phyloP scores from a whole-genome alignment of 495 filamentous ascomycete genomes.

The Aspergillus diversus region DNA sequence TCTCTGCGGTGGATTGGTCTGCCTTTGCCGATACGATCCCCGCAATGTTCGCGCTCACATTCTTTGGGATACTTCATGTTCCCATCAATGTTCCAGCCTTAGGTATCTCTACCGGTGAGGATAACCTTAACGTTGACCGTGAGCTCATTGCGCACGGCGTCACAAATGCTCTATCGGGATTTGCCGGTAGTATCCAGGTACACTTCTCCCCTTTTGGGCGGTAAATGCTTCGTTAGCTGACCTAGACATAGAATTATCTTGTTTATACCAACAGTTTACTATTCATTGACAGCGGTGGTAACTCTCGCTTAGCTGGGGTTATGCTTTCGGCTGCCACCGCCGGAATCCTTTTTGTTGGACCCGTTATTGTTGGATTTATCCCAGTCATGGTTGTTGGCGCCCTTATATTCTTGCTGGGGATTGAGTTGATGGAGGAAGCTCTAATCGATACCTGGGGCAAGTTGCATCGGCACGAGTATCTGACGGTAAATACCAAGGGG shows the following conservation, averaged over 20 bases:
- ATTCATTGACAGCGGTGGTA: slow-evolving; percentile 88
- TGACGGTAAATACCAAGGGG: slow-evolving; percentile 62
- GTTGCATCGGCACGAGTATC: slow-evolving; percentile 80
- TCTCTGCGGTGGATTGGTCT: slow-evolving; percentile 73
- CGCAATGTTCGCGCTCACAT: slow-evolving; percentile 95
- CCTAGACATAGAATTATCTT: slow-evolving; percentile 73
- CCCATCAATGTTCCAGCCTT: slow-evolving; percentile 96
- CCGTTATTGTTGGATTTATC: slow-evolving; percentile 87
- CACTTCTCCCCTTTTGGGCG: neutral
- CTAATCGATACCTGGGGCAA: slow-evolving; percentile 87
- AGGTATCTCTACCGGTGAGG: slow-evolving; percentile 84
- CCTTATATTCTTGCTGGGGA: slow-evolving; percentile 89
- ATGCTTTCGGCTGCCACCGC: slow-evolving; percentile 80
- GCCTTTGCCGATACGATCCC: slow-evolving; percentile 82
- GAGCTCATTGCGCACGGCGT: slow-evolving; percentile 93
- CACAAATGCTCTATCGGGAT: slow-evolving; percentile 88
- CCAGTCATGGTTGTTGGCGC: slow-evolving; percentile 96
- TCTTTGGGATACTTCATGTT: slow-evolving; percentile 96
- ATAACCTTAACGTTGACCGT: slow-evolving; percentile 86
- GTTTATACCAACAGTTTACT: slow-evolving; percentile 96
- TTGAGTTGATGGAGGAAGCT: slow-evolving; percentile 87
- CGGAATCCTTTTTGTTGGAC: slow-evolving; percentile 81
- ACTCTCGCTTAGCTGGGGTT: slow-evolving; percentile 83
- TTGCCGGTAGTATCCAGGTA: slow-evolving; percentile 84
- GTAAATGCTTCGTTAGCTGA: neutral